These are phyloP conservation scores for Tripterygium wilfordii DNA, from an alignment of 177 flowering plant species.

Conservation along the genomic window DNA sequence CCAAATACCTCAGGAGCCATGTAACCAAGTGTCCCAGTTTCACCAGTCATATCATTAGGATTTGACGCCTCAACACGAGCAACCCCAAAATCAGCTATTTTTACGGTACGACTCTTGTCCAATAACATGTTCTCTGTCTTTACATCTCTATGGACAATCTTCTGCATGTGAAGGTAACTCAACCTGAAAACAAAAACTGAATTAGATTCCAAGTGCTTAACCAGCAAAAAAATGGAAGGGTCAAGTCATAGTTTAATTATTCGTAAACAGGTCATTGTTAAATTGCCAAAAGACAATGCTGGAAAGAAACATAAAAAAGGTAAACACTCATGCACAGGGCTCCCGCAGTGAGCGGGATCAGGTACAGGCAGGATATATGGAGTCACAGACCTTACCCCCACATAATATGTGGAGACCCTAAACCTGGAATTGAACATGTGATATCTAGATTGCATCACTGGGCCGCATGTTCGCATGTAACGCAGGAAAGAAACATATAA, in stretches of 20 bases:
- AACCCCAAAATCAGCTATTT: conserved; percentile 97
- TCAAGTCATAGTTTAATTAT: background rate
- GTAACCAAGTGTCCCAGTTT: conserved; percentile 95
- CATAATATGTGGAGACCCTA: no score
- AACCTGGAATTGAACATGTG: no score
- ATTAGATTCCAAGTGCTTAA: conserved; percentile 28
- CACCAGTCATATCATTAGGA: conserved; percentile 97
- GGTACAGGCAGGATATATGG: no score
- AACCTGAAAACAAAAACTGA: conserved; percentile 36
- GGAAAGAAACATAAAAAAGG: background rate
- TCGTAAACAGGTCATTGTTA: background rate
- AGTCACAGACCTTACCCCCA: no score
- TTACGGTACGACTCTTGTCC: conserved; percentile 72
- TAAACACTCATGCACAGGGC: no score
- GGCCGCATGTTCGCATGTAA: no score
- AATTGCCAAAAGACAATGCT: background rate
- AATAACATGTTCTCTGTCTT: conserved; percentile 96
- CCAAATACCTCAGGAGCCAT: conserved; percentile 93
- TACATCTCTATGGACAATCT: conserved; percentile 94
- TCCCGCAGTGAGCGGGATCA: no score
- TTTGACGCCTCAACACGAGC: conserved; percentile 95
- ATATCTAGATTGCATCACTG: no score
- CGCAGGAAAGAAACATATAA: background rate
- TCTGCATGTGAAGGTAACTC: conserved; percentile 86
- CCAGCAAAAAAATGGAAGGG: background rate